Percentiles rank a stretch among this genome's conserved stretches.
Conservation (phyloP, 75 land plant genomes). For the Pinus tabuliformis region DNA sequence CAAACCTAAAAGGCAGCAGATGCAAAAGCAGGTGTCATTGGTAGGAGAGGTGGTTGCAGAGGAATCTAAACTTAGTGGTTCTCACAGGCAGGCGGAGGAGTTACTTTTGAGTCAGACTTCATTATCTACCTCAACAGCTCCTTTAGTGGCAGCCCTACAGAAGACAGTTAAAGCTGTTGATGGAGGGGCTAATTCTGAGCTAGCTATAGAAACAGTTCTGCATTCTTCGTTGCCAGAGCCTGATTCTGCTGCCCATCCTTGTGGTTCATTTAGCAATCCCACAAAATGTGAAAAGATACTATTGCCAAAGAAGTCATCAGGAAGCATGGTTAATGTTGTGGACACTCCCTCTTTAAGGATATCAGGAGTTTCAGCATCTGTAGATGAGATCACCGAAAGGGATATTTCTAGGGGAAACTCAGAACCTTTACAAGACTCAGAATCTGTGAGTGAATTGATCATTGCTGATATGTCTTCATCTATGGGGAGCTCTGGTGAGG, state of each 20-base stretch:
- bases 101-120: neutral
- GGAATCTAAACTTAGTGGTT: neutral
- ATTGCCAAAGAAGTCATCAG: neutral
- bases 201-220: neutral
- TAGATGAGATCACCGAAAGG: neutral
- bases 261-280: neutral
- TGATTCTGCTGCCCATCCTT: neutral
- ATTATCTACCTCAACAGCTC: neutral
- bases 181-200: slow-evolving; percentile 4
- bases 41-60: neutral
- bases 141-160: neutral
- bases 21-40: neutral
- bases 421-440: slow-evolving; percentile 6
- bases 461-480: neutral
- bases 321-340: neutral
- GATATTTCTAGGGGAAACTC: neutral
- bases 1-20: slow-evolving; percentile 8
- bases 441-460: neutral
- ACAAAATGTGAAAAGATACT: neutral
- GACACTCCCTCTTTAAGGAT: neutral
- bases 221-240: slow-evolving; percentile 1
- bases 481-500: neutral
- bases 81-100: neutral
- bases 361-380: neutral
- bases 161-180: slow-evolving; percentile 1